phyloP scores from a whole-genome alignment of 2,329 filamentous ascomycete genomes.

The Cucurbitaria berberidis region DNA sequence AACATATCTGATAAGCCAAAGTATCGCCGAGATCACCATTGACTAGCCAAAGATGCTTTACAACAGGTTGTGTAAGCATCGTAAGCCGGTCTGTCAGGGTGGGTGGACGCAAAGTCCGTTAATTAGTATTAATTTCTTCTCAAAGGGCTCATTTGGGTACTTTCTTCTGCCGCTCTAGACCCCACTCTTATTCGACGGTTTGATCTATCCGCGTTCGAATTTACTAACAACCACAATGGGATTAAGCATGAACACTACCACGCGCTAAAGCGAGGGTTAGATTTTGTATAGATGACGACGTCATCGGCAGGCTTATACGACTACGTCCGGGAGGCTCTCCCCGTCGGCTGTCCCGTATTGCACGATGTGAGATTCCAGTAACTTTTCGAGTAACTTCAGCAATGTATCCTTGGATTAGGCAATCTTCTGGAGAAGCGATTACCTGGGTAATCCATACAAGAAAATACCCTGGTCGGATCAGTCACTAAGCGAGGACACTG shows the following conservation, averaged over 20 bases:
- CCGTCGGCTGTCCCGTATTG: not conserved
- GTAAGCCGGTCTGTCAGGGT: conserved; percentile 21
- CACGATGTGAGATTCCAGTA: not conserved
- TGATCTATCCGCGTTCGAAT: conserved; percentile 3
- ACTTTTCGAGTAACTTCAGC: too few species aligned
- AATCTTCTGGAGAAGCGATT: conserved; percentile 30
- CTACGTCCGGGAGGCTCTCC: not conserved
- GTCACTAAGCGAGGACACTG: conserved; percentile 28
- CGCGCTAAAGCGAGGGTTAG: too few species aligned
- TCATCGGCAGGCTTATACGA: not conserved
- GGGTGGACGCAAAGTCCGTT: conserved; percentile 19
- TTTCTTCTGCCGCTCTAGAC: conserved; percentile 1
- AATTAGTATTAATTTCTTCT: conserved; percentile 27
- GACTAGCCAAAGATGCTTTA: conserved; percentile 1
- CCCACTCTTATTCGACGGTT: conserved; percentile 4
- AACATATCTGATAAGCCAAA: conserved; percentile 28
- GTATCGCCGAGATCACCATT: not conserved
- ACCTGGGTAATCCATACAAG: conserved; percentile 2
- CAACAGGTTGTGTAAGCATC: conserved; percentile 36
- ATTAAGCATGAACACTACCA: not conserved
- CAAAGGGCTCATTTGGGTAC: conserved; percentile 32
- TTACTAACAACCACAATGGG: conserved; percentile 12
- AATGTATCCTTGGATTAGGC: conserved; percentile 23
- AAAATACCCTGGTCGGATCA: conserved; percentile 16
- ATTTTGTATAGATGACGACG: too few species aligned